Evolutionary conservation across 1,284 basidiomycete genomes (phyloP).

Genomic region (Agroathelia rolfsii): DNA sequence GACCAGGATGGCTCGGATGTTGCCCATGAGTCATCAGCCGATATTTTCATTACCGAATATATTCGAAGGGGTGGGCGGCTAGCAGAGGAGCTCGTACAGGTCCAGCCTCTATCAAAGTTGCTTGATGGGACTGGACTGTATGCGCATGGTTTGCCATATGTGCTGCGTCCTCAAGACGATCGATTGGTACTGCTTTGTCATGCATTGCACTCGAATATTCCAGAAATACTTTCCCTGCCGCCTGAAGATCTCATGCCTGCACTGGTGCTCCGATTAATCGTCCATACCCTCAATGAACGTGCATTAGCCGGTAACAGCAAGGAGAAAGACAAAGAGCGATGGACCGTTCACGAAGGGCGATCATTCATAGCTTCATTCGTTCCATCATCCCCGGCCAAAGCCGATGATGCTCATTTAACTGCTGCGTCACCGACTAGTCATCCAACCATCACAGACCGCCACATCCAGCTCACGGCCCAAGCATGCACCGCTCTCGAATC

Average conservation of each 20-base stretch:
- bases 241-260: slow-evolving; percentile 36
- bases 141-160: slow-evolving; percentile 15
- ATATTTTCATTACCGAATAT: slow-evolving; percentile 64
- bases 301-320: slow-evolving; percentile 33
- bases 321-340: slow-evolving; percentile 52
- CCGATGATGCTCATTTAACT: too few species aligned
- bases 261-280: slow-evolving; percentile 52
- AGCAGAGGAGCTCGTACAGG: slow-evolving; percentile 43
- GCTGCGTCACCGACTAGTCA: slow-evolving; percentile 17
- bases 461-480: slow-evolving; percentile 67
- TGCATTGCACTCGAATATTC: slow-evolving; percentile 45
- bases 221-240: slow-evolving; percentile 34
- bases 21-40: too few species aligned
- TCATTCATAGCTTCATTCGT: slow-evolving; percentile 55
- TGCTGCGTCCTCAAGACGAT: slow-evolving; percentile 35
- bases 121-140: slow-evolving; percentile 18
- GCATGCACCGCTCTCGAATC: slow-evolving; percentile 48
- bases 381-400: slow-evolving; percentile 5
- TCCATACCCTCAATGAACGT: slow-evolving; percentile 37
- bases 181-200: slow-evolving; percentile 50
- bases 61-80: slow-evolving; percentile 62
- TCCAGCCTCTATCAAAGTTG: slow-evolving; percentile 38
- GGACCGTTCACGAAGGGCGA: slow-evolving; percentile 57
- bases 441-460: slow-evolving; percentile 41
- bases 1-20: too few species aligned